Percentiles rank a stretch among this genome's conserved stretches.
These are phyloP conservation scores for Trametes versicolor DNA, from an alignment of 1,284 basidiomycete genomes.

Conservation along the genomic window DNA sequence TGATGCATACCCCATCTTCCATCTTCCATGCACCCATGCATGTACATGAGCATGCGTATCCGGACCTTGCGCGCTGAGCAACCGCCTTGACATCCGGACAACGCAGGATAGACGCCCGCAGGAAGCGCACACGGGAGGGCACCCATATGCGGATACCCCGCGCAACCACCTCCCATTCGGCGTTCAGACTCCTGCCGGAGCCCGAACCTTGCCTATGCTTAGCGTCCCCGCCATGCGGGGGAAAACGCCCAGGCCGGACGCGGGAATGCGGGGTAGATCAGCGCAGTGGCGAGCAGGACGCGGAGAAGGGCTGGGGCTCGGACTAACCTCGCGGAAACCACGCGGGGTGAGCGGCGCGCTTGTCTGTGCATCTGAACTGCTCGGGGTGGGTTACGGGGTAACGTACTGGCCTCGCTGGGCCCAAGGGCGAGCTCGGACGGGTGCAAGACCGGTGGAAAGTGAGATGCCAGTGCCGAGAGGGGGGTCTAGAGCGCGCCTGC, in stretches of 20 bases:
- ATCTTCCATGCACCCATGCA: not conserved
- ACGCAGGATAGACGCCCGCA: not conserved
- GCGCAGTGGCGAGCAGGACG: not conserved
- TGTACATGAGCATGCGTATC: not conserved
- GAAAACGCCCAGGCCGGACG: not conserved
- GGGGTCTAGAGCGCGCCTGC: not conserved
- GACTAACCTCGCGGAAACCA: slow-evolving; percentile 19
- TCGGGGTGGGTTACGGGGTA: not conserved
- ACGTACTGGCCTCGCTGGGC: not conserved
- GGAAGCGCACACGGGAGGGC: not conserved
- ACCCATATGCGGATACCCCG: slow-evolving; percentile 6
- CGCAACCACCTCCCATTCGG: slow-evolving; percentile 10
- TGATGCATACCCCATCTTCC: not conserved
- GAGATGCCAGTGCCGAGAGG: not conserved
- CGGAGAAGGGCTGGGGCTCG: slow-evolving; percentile 11
- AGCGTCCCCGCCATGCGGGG: not conserved
- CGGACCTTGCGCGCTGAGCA: not conserved
- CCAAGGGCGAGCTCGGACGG: not conserved
- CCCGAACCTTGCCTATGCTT: not conserved
- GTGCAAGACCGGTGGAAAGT: too few species aligned
- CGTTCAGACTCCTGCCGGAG: slow-evolving; percentile 15
- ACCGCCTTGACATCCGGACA: not conserved
- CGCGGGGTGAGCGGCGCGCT: slow-evolving; percentile 5
- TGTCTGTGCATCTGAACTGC: not conserved
- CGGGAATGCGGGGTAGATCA: slow-evolving; percentile 21